phyloP scores from a whole-genome alignment of 2,329 filamentous ascomycete species.

The Aspergillus felis region DNA sequence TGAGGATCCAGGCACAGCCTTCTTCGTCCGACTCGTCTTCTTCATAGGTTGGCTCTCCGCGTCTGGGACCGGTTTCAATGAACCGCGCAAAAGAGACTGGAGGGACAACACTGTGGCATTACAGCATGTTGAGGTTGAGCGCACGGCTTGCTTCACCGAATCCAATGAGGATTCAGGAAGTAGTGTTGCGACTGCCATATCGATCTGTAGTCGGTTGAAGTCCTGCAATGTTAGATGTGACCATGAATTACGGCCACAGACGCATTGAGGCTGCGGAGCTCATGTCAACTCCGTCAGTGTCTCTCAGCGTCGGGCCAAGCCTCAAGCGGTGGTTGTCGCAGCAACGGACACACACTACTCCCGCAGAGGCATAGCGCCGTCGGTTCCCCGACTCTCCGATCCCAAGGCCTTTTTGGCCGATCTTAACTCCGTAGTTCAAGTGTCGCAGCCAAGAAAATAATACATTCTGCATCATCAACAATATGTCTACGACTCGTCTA shows the following conservation, averaged over 20 bases:
- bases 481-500: not conserved
- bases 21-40: constrained; percentile 22
- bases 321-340: constrained; percentile 9
- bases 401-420: not conserved
- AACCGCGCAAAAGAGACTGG: constrained; percentile 35
- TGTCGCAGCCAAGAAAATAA: not conserved
- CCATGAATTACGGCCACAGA: constrained; percentile 14
- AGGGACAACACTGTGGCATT: constrained; percentile 37
- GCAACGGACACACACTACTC: constrained; percentile 13
- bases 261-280: not conserved
- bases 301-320: constrained; percentile 4
- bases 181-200: constrained; percentile 33
- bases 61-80: constrained; percentile 20
- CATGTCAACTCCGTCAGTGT: not conserved
- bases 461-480: not conserved
- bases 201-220: constrained; percentile 3
- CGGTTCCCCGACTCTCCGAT: not conserved
- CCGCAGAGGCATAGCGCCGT: constrained; percentile 5
- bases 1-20: constrained; percentile 17
- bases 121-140: constrained; percentile 53
- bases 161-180: constrained; percentile 30
- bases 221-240: constrained; percentile 8
- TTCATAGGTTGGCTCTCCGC: constrained; percentile 16
- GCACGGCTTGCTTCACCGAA: constrained; percentile 53
- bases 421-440: not conserved